These are phyloP conservation scores for Conticribra weissflogii DNA, from an alignment of 108 stramenopile species.

Conservation along the genomic window DNA sequence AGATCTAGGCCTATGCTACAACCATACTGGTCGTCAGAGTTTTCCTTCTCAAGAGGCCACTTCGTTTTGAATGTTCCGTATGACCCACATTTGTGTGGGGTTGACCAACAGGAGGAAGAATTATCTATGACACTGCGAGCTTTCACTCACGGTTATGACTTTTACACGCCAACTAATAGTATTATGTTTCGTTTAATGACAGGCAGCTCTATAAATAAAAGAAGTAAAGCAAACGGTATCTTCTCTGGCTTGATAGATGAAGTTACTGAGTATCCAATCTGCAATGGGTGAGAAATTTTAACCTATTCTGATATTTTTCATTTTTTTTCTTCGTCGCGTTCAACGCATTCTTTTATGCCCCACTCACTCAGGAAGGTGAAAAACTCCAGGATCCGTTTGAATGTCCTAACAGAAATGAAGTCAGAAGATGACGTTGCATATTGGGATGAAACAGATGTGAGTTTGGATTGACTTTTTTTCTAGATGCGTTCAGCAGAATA, in stretches of 20 bases:
- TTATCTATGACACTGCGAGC: constrained; percentile 65
- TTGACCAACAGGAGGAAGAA: constrained; percentile 72
- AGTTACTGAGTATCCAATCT: too few species aligned
- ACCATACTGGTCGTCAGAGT: constrained; percentile 85
- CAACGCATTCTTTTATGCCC: too few species aligned
- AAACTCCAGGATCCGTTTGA: constrained; percentile 37
- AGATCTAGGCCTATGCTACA: constrained; percentile 55
- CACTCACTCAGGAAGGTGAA: constrained; percentile 17
- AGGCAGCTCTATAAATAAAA: too few species aligned
- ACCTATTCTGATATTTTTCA: too few species aligned
- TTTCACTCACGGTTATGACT: constrained; percentile 79
- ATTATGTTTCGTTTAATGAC: constrained; percentile 51
- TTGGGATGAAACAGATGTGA: not conserved
- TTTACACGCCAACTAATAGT: constrained; percentile 62
- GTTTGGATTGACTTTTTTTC: not conserved
- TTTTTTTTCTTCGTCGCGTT: too few species aligned
- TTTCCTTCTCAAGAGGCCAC: constrained; percentile 75
- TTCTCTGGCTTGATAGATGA: too few species aligned
- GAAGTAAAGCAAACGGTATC: too few species aligned
- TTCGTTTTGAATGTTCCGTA: constrained; percentile 52
- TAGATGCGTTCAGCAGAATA: not conserved
- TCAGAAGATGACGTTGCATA: constrained; percentile 4
- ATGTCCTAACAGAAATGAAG: constrained; percentile 41
- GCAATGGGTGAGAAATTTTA: too few species aligned
- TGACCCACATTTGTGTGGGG: constrained; percentile 45